Base-by-base conservation (phyloP, 306 rosid species). In the Lotus japonicus region DNA sequence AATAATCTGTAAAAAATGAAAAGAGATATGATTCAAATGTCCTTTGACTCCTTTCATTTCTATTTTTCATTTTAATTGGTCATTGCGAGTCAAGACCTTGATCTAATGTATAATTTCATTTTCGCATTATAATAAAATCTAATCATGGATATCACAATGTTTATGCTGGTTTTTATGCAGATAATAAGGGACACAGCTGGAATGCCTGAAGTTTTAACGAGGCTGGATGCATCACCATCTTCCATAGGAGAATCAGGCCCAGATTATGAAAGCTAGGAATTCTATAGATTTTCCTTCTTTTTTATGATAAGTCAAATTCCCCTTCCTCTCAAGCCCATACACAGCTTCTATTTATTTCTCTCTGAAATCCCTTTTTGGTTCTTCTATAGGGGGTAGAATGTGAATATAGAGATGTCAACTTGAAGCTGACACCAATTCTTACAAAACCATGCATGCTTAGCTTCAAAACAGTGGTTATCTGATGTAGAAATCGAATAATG, bases 141-240 rank as follows among this genome's bases (percentile, higher is more conserved):
- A 26, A 2, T 26, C 31, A 26, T 26, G 31, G 31, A 23, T 50
- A 19, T 31, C 45, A 82, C 52, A 63, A 56, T 72, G 69, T 21
- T 66, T 76, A 58, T 72, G 42, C 64, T 76, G 80, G 42, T 66
- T 75, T 66, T 82, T 51, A 77, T 67, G 70, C 84, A 95, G 99
- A 84, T 95, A 73, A 80, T 83, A 66, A 88, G 99, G 84, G 83
- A 88, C 80, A 81, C 95, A 5, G 74, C 89, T 58, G 97, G 99
- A 68, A 68, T 87, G 67, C 97, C 99, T 35, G 96, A 95, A 86
- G 97, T 95, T 68, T 82, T 95, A 54, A 88, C 97, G n/a, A 82
- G 95, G 87, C 63, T 84, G 74, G 95, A 85, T 69, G 60, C 79
- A 48, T 60, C 88, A 8, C 74, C 86, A 31, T 66, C 92, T 52